These are phyloP conservation scores for Podosphaera fusca DNA, from an alignment of 2,329 filamentous ascomycete genomes.

Conservation along the genomic window DNA sequence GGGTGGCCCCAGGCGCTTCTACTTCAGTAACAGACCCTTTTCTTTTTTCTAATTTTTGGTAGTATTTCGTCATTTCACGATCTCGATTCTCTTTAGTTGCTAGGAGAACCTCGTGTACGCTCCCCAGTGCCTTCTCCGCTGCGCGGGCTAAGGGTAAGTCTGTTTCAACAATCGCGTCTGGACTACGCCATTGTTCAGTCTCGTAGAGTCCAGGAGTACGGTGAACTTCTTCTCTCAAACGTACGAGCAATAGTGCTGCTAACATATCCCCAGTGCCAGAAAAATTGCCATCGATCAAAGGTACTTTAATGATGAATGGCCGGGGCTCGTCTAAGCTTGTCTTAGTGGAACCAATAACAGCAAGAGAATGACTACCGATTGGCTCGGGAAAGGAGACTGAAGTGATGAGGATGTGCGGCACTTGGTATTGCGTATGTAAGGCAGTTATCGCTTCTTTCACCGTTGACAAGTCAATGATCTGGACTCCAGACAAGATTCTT, in stretches of 20 bases:
- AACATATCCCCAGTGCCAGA: conserved; percentile 98
- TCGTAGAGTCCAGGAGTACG: conserved; percentile 24
- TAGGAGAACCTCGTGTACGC: conserved; percentile 69
- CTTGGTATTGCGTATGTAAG: conserved; percentile 50
- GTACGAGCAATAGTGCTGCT: conserved; percentile 67
- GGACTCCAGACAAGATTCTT: conserved; percentile 64
- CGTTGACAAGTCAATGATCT: conserved; percentile 51
- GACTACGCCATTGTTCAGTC: conserved; percentile 49
- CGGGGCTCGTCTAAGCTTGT: conserved; percentile 41
- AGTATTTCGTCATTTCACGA: conserved; percentile 32
- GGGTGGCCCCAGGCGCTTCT: conserved; percentile 7
- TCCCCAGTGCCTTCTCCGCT: conserved; percentile 67
- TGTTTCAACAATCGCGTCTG: conserved; percentile 41
- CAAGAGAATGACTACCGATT: conserved; percentile 28
- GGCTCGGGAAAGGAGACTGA: conserved; percentile 46
- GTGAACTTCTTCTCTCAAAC: conserved; percentile 61
- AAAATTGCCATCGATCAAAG: conserved; percentile 79
- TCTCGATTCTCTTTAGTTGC: conserved; percentile 44
- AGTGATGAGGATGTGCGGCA: conserved; percentile 84
- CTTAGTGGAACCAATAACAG: conserved; percentile 57
- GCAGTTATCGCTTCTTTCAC: conserved; percentile 52
- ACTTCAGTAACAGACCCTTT: conserved; percentile 19
- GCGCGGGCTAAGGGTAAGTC: conserved; percentile 68
- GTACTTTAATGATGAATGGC: conserved; percentile 74
- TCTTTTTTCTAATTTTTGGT: conserved; percentile 21